Evolutionary conservation across 106 monocot genomes (phyloP).

Genomic region (Apostasia shenzhenica): DNA sequence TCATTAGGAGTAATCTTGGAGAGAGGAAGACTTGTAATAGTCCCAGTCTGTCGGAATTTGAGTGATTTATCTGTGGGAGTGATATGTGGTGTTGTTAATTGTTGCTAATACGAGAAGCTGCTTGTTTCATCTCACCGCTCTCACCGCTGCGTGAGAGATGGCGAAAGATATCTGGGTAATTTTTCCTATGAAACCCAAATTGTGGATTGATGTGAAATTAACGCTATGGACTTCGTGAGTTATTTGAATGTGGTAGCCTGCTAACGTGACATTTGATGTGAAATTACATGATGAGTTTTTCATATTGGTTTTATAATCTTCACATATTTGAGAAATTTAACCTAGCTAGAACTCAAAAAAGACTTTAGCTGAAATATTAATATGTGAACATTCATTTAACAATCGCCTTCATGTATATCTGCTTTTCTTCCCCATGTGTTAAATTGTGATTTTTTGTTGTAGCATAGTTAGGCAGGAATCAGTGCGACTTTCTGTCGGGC

Average conservation of each 20-base stretch:
- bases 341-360: too few species aligned
- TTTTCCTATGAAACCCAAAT: background rate
- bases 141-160: background rate
- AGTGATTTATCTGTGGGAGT: background rate
- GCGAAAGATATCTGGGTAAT: background rate
- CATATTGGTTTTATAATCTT: too few species aligned
- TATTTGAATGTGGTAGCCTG: background rate
- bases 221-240: background rate
- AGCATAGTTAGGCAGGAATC: too few species aligned
- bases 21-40: background rate
- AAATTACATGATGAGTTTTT: too few species aligned
- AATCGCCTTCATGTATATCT: too few species aligned
- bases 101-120: background rate
- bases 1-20: background rate
- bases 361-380: too few species aligned
- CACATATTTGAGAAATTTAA: too few species aligned
- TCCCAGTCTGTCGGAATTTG: background rate
- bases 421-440: too few species aligned
- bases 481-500: too few species aligned
- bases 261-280: background rate
- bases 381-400: too few species aligned
- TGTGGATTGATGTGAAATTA: background rate
- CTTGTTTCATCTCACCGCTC: background rate
- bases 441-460: too few species aligned
- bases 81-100: background rate